Base-by-base conservation (phyloP, 2,329 filamentous ascomycete species). In the Gnomoniopsis smithogilvyi region DNA sequence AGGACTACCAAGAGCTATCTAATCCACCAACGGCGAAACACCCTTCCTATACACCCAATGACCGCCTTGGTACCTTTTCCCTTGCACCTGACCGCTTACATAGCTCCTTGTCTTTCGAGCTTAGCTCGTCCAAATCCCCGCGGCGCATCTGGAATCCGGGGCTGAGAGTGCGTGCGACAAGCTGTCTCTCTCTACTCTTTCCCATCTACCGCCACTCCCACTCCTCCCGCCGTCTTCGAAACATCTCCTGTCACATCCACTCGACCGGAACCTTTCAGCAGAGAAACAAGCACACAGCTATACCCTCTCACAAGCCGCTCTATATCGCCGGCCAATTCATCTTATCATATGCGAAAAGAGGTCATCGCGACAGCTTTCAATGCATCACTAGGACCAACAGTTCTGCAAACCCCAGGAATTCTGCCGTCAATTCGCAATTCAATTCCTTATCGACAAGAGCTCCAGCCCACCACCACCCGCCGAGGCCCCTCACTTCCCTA, bases 241-340 rank as follows among this genome's bases (percentile, higher is more conserved):
- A 76, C 74, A 72, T 68, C 69, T 72, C 69, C 70, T 75, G 76
- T 77, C 73, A 76, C 76, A 77, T 72, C 67, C 70, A 60, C 26
- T 30, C 26, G 8, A 30, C 26, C 26, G 26, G 26, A 61, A 66
- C 21, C 45, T 12, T 14, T 15, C 14, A 38, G 52, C 57, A 36
- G 33, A 60, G 38, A 38, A 64, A 69, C 67, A 65, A 74, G 70
- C 71, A 74, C 68, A 63, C 68, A 75, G 70, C 70, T 74, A 68
- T 68, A 65, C 64, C 24, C 45, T 30, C 26, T 10, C 33, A 34
- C 49, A 34, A 49, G 33, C 49, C 33, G 36, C 50, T 30, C 33
- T 26, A 33, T 30, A 6, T 51, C 51, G 48, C 49, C 48, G 47
- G 45, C 54, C 54, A 47, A 52, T 50, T 46, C 57, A 55, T 60